A percentile compares a stretch with the other conserved stretches of the same genome.
phyloP scores from a whole-genome alignment of 192 early-diverging fungal genomes.

The Neocallimastix lanati region DNA sequence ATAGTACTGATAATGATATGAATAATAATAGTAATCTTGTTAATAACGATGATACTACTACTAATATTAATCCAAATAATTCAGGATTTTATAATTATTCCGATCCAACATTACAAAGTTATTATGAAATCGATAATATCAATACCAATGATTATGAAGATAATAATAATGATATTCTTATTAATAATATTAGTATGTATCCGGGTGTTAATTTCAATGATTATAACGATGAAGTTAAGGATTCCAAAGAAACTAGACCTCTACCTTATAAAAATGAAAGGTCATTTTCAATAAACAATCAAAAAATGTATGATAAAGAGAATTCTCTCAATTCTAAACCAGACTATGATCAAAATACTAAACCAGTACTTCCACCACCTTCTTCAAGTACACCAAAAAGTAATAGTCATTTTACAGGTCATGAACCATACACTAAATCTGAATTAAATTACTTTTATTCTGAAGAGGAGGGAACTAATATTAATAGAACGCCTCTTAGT shows the following conservation, averaged over 20 bases:
- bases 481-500: neutral
- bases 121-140: neutral
- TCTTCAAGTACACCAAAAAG: neutral
- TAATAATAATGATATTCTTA: neutral
- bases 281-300: no score
- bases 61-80: neutral
- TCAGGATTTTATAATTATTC: neutral
- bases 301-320: no score
- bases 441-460: neutral
- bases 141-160: neutral
- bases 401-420: neutral
- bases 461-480: neutral
- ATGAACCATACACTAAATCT: no score
- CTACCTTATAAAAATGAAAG: no score
- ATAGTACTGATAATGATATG: no score
- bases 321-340: no score
- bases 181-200: neutral
- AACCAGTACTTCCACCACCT: no score
- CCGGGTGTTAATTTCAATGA: neutral
- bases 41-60: neutral
- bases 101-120: neutral
- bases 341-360: no score
- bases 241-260: neutral
- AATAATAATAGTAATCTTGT: no score
- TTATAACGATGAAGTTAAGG: neutral